phyloP scores from a whole-genome alignment of 1,284 basidiomycete species.

The Mycosarcoma maydis region DNA sequence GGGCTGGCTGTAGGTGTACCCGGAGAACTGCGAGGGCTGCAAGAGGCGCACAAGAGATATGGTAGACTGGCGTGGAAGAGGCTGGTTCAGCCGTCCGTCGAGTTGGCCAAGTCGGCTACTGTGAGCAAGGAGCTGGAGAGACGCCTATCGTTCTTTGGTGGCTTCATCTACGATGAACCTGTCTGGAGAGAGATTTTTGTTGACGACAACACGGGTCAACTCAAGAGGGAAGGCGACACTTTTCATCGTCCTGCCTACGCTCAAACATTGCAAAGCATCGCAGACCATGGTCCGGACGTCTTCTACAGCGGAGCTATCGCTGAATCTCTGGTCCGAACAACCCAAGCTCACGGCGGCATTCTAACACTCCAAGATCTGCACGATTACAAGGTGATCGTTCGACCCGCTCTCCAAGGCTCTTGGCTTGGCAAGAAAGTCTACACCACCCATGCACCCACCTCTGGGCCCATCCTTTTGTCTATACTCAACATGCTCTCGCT shows the following conservation, averaged over 20 bases:
- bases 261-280: conserved; percentile 51
- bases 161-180: conserved; percentile 61
- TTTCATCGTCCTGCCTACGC: conserved; percentile 54
- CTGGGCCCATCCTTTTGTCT: conserved; percentile 63
- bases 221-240: conserved; percentile 68
- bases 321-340: conserved; percentile 76
- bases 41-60: conserved; percentile 58
- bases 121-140: conserved; percentile 54
- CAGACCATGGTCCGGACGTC: conserved; percentile 50
- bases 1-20: conserved; percentile 66
- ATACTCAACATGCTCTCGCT: conserved; percentile 61
- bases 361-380: conserved; percentile 77
- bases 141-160: conserved; percentile 66
- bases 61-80: conserved; percentile 63
- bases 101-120: conserved; percentile 55
- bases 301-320: conserved; percentile 77
- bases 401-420: conserved; percentile 77
- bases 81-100: conserved; percentile 61
- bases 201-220: conserved; percentile 68
- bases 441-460: conserved; percentile 73
- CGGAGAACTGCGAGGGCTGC: conserved; percentile 65
- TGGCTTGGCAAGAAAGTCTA: conserved; percentile 84
- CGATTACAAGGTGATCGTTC: conserved; percentile 76
- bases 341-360: conserved; percentile 77
- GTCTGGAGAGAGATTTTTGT: conserved; percentile 63